Base-by-base conservation (phyloP, 331 rosid species). In the Malus hybrid region DNA sequence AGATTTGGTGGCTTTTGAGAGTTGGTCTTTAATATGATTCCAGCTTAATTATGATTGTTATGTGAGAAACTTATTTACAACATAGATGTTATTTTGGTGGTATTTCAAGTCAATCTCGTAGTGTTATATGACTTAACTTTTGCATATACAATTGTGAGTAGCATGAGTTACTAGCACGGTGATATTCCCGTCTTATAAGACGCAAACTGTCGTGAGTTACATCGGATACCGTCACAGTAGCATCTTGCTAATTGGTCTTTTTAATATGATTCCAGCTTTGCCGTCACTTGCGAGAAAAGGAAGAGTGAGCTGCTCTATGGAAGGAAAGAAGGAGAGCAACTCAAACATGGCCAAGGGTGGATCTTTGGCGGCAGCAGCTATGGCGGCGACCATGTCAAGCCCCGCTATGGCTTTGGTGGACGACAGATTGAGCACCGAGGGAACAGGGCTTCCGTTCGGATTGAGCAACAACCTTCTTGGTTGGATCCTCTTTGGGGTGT, bases 391-490 rank as follows among this genome's bases (percentile, higher is more conserved):
- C 46, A 77, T 88, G 90, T 79, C 96, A 33, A 80, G 90, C 82
- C 93, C 97, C 22, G 96, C 97, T 65, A 84, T 90, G 92, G 97
- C 93, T 36, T 75, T 94, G 87, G 99, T 94, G 83, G 99, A 94
- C 72, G 99, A 94, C 19, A 90, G 99, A 81, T 0, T 94, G 86
- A 78, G 79, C 88, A 94, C 99, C 16, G 99, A 94, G 79, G 99
- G 99, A 55, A 92, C 99, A 13, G 99, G 99, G 30, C 95, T 94
- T 75, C 99, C 99, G 22, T 92, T 92, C 77, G 99, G 99, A 2
- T 83, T 94, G 66, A 94, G 97, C 90, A 94, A 92, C 90, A 94
- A 92, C 83, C 80, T 85, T 80, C 93, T 94, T 18, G 96, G 89
- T 52, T 94, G 99, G 97, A 86, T 92, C 82, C 85, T 94, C 12